These are phyloP conservation scores for Coniochaeta pulveracea DNA, from an alignment of 2,329 filamentous ascomycete species.

Conservation along the genomic window DNA sequence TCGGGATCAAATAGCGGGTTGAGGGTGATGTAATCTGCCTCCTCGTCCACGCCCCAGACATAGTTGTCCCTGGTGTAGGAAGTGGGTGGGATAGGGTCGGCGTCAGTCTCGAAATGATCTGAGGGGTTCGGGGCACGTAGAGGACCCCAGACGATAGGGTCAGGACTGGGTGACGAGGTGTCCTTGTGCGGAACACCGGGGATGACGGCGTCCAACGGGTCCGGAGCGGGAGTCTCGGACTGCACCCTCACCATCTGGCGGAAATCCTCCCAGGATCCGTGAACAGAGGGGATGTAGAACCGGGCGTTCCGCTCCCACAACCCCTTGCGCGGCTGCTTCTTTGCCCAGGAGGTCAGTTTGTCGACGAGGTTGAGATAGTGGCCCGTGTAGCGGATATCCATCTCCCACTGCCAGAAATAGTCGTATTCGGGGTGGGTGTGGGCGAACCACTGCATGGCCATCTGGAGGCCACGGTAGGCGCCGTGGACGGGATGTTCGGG, in stretches of 20 bases:
- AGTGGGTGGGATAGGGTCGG: constrained; percentile 64
- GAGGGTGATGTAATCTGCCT: constrained; percentile 84
- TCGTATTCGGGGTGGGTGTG: constrained; percentile 82
- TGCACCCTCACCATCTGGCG: constrained; percentile 66
- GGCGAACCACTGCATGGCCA: constrained; percentile 92
- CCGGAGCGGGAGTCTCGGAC: constrained; percentile 54
- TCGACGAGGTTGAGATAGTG: constrained; percentile 71
- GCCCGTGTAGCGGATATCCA: constrained; percentile 83
- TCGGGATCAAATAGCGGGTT: constrained; percentile 88
- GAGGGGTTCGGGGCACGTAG: constrained; percentile 53
- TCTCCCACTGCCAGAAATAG: constrained; percentile 91
- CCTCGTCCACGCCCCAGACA: constrained; percentile 78
- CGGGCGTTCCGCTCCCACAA: constrained; percentile 71
- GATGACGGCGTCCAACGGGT: constrained; percentile 63
- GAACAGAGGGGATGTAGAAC: constrained; percentile 67
- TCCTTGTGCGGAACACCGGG: constrained; percentile 31
- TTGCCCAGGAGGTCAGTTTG: constrained; percentile 58
- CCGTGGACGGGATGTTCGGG: constrained; percentile 72
- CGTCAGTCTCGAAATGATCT: constrained; percentile 62
- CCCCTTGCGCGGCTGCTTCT: constrained; percentile 63
- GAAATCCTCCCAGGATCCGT: constrained; percentile 73
- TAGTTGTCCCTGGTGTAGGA: constrained; percentile 70
- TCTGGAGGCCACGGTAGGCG: constrained; percentile 83
- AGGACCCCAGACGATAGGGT: constrained; percentile 75
- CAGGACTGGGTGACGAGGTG: constrained; percentile 25